These are phyloP conservation scores for Leucosporidium creatinivorum DNA, from an alignment of 768 basidiomycete genomes.

Conservation along the genomic window DNA sequence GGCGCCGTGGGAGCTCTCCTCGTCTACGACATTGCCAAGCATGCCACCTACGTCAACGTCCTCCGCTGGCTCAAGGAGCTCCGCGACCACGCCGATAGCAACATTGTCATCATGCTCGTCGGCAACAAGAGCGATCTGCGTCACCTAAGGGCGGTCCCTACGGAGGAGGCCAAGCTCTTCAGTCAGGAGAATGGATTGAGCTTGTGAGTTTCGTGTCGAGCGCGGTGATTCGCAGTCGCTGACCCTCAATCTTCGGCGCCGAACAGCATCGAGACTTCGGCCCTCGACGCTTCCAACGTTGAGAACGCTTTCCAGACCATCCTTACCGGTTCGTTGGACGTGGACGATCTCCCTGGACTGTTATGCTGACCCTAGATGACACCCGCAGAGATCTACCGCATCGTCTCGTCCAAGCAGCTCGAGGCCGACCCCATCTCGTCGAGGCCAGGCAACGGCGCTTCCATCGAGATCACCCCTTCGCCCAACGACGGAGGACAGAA, in stretches of 20 bases:
- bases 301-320: slow-evolving; percentile 96
- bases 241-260: not conserved
- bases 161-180: slow-evolving; percentile 92
- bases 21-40: slow-evolving; percentile 91
- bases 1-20: slow-evolving; percentile 88
- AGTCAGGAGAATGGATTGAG: slow-evolving; percentile 54
- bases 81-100: slow-evolving; percentile 70
- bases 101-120: slow-evolving; percentile 59
- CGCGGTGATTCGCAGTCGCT: slow-evolving; percentile 56
- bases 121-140: slow-evolving; percentile 99
- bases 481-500: slow-evolving; percentile 45
- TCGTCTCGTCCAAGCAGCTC: slow-evolving; percentile 90
- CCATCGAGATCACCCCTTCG: slow-evolving; percentile 74
- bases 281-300: slow-evolving; percentile 98
- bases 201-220: slow-evolving; percentile 18
- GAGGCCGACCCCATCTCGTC: slow-evolving; percentile 75
- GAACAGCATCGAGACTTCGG: slow-evolving; percentile 82
- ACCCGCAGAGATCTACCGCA: slow-evolving; percentile 82
- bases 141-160: slow-evolving; percentile 89
- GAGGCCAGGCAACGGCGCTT: slow-evolving; percentile 59
- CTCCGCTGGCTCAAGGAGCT: slow-evolving; percentile 95
- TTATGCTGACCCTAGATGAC: slow-evolving; percentile 2
- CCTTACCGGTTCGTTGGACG: slow-evolving; percentile 61
- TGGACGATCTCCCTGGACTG: not conserved
- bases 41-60: slow-evolving; percentile 81